phyloP scores from a whole-genome alignment of 805 yeast genomes.

The Nakazawaea wyomingensis region DNA sequence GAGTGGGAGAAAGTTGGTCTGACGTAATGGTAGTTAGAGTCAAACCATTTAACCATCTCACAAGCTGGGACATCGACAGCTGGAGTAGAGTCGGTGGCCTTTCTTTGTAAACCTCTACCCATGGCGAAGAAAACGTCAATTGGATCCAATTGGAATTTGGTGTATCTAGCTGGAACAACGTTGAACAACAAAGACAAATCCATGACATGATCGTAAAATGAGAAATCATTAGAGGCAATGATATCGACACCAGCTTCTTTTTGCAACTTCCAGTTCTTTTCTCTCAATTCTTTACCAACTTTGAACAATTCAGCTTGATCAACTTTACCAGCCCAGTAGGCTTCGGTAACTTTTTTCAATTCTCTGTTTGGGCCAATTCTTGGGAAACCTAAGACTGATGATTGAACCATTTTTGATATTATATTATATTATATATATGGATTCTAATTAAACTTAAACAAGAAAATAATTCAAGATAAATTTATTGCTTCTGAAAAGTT shows the following conservation, averaged over 20 bases:
- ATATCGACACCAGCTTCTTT: slow-evolving; percentile 94
- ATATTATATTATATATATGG: not conserved
- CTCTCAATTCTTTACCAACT: slow-evolving; percentile 94
- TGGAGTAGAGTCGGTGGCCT: slow-evolving; percentile 77
- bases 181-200: slow-evolving; percentile 91
- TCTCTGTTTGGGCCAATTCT: slow-evolving; percentile 99
- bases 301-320: slow-evolving; percentile 80
- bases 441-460: not conserved
- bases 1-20: slow-evolving; percentile 98
- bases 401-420: slow-evolving; percentile 79
- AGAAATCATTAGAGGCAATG: slow-evolving; percentile 97
- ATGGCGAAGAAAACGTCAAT: slow-evolving; percentile 94
- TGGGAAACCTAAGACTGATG: slow-evolving; percentile 99
- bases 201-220: slow-evolving; percentile 95
- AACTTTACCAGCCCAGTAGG: slow-evolving; percentile 97
- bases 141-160: slow-evolving; percentile 82
- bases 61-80: slow-evolving; percentile 98
- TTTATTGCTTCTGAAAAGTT: not conserved
- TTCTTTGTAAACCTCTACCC: slow-evolving; percentile 99
- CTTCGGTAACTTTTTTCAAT: slow-evolving; percentile 97
- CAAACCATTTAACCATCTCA: slow-evolving; percentile 99
- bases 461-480: not conserved
- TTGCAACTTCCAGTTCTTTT: slow-evolving; percentile 96
- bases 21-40: slow-evolving; percentile 98
- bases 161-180: slow-evolving; percentile 94